Evolutionary conservation across 768 basidiomycete species (phyloP).

Genomic region (Boletus subparvulus): DNA sequence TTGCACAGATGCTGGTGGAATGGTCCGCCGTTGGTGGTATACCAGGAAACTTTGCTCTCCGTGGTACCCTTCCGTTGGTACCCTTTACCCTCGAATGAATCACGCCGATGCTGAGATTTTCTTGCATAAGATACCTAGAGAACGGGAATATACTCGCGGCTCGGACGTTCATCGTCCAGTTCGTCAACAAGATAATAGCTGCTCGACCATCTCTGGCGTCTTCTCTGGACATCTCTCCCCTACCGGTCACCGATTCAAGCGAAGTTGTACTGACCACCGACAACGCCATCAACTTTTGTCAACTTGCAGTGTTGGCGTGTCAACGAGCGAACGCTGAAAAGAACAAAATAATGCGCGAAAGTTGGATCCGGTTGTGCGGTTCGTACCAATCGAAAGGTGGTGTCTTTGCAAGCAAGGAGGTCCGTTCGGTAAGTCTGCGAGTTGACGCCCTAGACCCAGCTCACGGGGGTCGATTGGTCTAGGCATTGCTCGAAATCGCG

Average conservation of each 20-base stretch:
- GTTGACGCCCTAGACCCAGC: background rate
- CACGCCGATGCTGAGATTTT: slow-evolving; percentile 4
- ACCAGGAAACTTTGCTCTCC: slow-evolving; percentile 77
- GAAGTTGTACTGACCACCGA: slow-evolving; percentile 79
- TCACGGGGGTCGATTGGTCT: background rate
- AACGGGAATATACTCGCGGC: slow-evolving; percentile 93
- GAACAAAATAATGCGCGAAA: slow-evolving; percentile 72
- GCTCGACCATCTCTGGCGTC: slow-evolving; percentile 43
- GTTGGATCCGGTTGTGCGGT: slow-evolving; percentile 82
- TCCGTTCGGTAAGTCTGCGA: slow-evolving; percentile 56
- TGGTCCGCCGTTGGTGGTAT: slow-evolving; percentile 61
- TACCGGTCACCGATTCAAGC: slow-evolving; percentile 45
- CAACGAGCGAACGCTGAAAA: slow-evolving; percentile 83
- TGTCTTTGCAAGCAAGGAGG: slow-evolving; percentile 56
- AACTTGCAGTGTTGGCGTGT: slow-evolving; percentile 84
- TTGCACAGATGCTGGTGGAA: slow-evolving; percentile 83
- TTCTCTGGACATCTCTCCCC: slow-evolving; percentile 40
- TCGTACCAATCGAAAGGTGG: slow-evolving; percentile 79
- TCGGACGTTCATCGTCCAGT: slow-evolving; percentile 85
- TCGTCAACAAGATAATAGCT: slow-evolving; percentile 60
- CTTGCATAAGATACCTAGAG: slow-evolving; percentile 58
- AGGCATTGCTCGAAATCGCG: slow-evolving; percentile 71
- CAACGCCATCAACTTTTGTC: slow-evolving; percentile 80
- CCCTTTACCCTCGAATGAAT: background rate
- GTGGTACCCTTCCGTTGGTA: slow-evolving; percentile 77